Percentiles rank a stretch among this genome's conserved stretches.
Conservation (phyloP, 192 early-diverging fungal species). For the Funneliformis mosseae region DNA sequence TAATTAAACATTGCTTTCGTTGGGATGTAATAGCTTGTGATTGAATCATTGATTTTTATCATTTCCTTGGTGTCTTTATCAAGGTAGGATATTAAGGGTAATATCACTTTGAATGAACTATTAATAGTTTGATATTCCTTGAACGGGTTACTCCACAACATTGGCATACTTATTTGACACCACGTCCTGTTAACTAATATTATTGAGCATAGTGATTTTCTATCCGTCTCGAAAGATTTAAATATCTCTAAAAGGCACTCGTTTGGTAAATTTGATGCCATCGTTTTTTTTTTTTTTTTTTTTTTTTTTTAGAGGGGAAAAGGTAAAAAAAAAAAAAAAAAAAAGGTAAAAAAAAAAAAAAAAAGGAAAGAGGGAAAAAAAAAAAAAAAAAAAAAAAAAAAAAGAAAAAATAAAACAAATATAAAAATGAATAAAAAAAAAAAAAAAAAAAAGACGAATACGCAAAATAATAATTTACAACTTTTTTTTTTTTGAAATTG, state of each 20-base stretch:
- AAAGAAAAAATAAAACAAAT: too few species aligned
- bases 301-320: too few species aligned
- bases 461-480: background rate
- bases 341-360: too few species aligned
- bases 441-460: background rate
- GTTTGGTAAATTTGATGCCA: background rate
- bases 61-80: background rate
- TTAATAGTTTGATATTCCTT: background rate
- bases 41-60: background rate
- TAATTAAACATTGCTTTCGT: background rate
- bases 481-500: too few species aligned
- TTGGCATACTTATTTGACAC: background rate
- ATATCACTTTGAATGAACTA: background rate
- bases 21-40: too few species aligned
- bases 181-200: background rate
- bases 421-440: too few species aligned
- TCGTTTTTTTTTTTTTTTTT: background rate
- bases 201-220: background rate
- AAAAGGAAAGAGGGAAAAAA: too few species aligned
- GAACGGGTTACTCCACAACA: background rate
- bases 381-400: too few species aligned
- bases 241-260: background rate
- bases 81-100: background rate
- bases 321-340: too few species aligned
- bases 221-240: background rate